phyloP scores from a whole-genome alignment of 176 grass and related monocot genomes.

The Hyparrhenia diplandra region DNA sequence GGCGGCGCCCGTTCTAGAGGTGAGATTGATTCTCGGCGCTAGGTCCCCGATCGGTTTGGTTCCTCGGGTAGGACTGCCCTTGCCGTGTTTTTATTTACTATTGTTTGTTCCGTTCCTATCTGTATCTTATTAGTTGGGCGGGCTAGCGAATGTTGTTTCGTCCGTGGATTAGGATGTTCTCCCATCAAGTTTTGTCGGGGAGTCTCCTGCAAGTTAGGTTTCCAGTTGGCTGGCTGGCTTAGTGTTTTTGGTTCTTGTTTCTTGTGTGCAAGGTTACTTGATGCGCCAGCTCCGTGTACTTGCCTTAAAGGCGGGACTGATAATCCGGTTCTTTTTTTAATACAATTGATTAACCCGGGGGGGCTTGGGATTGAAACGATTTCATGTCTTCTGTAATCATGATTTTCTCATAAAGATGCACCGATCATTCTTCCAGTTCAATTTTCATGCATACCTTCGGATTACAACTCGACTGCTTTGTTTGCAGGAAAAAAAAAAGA shows the following conservation, averaged over 20 bases:
- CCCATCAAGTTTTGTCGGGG: neutral
- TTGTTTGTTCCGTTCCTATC: neutral
- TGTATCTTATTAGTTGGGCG: neutral
- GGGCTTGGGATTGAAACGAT: neutral
- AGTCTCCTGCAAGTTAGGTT: neutral
- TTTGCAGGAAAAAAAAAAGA: fast-evolving
- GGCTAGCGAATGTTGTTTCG: neutral
- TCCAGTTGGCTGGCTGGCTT: neutral
- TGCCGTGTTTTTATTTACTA: too few species aligned
- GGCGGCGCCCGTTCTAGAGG: neutral
- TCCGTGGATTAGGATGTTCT: neutral
- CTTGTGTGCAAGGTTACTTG: constrained; percentile 21
- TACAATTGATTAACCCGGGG: neutral
- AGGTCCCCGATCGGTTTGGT: constrained; percentile 4
- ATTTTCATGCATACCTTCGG: neutral
- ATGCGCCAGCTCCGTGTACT: constrained; percentile 12
- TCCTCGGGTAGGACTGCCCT: neutral
- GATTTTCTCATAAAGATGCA: neutral
- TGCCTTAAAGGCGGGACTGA: neutral
- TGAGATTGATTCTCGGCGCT: neutral
- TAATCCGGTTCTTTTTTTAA: neutral
- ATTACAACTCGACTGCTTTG: neutral
- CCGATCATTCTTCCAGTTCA: neutral
- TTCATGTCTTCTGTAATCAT: neutral
- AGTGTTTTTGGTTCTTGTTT: neutral